A percentile compares a stretch with the other conserved stretches of the same genome.
Evolutionary conservation across 768 basidiomycete species (phyloP).

Genomic region (Boletus bicolor): DNA sequence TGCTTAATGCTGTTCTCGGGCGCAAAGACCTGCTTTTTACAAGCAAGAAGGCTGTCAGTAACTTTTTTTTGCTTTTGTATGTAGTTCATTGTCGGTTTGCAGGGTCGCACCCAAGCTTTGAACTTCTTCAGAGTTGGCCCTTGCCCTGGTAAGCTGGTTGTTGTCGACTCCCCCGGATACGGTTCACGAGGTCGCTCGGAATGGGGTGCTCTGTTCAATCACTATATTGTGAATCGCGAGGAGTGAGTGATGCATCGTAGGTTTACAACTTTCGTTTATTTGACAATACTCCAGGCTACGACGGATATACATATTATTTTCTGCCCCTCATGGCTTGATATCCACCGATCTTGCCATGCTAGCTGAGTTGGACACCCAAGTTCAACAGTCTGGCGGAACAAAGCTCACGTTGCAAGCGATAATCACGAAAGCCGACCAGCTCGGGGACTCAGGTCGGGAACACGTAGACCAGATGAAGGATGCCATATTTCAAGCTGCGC

Average conservation of each 20-base stretch:
- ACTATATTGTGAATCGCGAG: constrained; percentile 57
- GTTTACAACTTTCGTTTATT: background rate
- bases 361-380: constrained; percentile 36
- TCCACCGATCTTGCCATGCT: constrained; percentile 62
- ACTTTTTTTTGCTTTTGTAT: background rate
- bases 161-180: constrained; percentile 83
- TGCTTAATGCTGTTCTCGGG: constrained; percentile 67
- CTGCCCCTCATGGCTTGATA: constrained; percentile 61
- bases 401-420: constrained; percentile 66
- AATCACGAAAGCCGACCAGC: constrained; percentile 66
- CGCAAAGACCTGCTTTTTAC: constrained; percentile 55
- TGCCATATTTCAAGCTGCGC: constrained; percentile 50
- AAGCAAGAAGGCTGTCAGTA: constrained; percentile 68
- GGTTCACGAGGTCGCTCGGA: constrained; percentile 69
- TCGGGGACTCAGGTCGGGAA: constrained; percentile 34
- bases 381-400: constrained; percentile 33
- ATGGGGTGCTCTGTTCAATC: constrained; percentile 70
- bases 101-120: constrained; percentile 72
- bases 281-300: constrained; percentile 45
- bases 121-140: constrained; percentile 74
- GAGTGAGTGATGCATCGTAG: constrained; percentile 43
- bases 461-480: constrained; percentile 43
- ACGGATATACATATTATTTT: constrained; percentile 69
- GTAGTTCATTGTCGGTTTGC: background rate
- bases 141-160: constrained; percentile 48